A percentile compares a stretch with the other conserved stretches of the same genome.
Evolutionary conservation across 495 filamentous ascomycete genomes (phyloP).

Genomic region (Jackrogersella minutella): DNA sequence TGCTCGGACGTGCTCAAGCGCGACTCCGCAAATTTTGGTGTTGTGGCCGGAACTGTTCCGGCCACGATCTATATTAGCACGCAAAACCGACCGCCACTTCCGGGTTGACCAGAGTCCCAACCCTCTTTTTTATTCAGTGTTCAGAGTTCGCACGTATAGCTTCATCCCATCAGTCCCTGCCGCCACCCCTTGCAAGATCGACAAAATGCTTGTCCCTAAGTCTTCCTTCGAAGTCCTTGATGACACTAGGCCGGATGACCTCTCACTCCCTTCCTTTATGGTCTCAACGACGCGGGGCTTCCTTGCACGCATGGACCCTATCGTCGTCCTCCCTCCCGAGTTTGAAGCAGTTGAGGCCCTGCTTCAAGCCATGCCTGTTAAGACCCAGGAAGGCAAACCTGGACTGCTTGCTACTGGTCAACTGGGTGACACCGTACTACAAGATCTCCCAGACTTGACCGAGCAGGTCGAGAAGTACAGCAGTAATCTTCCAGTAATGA

Average conservation of each 20-base stretch:
- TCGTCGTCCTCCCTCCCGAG: conserved; percentile 67
- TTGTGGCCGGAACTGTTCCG: conserved; percentile 47
- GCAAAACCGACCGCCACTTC: conserved; percentile 1
- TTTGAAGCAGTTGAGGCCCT: conserved; percentile 75
- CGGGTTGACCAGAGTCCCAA: not conserved
- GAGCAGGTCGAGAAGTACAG: conserved; percentile 72
- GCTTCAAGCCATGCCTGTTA: conserved; percentile 77
- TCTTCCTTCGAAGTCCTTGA: conserved; percentile 50
- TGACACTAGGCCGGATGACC: conserved; percentile 51
- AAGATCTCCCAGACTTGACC: conserved; percentile 77
- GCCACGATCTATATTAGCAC: conserved; percentile 45
- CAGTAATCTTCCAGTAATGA: conserved; percentile 74
- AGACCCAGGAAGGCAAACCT: conserved; percentile 69
- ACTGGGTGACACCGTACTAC: conserved; percentile 72
- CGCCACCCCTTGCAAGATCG: not conserved
- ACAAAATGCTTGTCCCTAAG: conserved; percentile 39
- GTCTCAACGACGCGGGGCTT: conserved; percentile 87
- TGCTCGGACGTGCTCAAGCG: conserved; percentile 18
- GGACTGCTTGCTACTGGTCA: conserved; percentile 77
- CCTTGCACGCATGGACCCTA: conserved; percentile 69
- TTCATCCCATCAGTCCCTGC: not conserved
- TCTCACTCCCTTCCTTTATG: conserved; percentile 79
- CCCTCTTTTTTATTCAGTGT: not conserved
- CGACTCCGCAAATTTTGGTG: conserved; percentile 16
- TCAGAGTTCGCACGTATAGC: not conserved